Percentiles rank a stretch among this genome's conserved stretches.
Conservation (phyloP, 495 filamentous ascomycete genomes). For the Hypoxylon fragiforme region DNA sequence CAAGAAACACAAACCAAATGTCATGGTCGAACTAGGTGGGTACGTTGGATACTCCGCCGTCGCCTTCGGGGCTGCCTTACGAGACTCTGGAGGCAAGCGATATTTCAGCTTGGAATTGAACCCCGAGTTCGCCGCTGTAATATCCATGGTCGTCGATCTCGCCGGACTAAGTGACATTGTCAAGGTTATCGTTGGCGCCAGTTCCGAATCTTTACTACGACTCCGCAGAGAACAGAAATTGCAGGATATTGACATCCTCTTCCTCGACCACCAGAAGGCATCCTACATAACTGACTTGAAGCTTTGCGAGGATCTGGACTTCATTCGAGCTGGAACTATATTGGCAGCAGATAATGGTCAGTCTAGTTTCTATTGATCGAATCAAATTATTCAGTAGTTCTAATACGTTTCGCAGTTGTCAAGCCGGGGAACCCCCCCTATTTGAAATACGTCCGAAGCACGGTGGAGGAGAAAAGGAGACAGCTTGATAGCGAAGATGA, state of each 20-base stretch:
- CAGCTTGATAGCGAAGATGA: conserved; percentile 39
- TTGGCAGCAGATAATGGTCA: conserved; percentile 69
- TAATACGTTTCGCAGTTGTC: conserved; percentile 46
- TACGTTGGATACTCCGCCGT: conserved; percentile 83
- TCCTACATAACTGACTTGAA: conserved; percentile 72
- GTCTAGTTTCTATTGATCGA: not conserved
- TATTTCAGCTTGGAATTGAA: conserved; percentile 72
- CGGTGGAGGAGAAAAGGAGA: conserved; percentile 52
- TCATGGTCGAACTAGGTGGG: conserved; percentile 78
- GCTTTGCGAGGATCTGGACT: conserved; percentile 66
- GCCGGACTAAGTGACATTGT: conserved; percentile 70
- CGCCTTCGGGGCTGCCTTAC: conserved; percentile 66
- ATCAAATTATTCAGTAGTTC: not conserved
- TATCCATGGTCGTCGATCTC: conserved; percentile 63
- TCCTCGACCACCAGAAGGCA: conserved; percentile 77
- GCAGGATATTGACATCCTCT: conserved; percentile 64
- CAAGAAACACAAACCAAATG: conserved; percentile 61
- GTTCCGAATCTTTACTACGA: conserved; percentile 60
- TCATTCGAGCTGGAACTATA: conserved; percentile 64
- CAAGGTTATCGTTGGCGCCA: conserved; percentile 66
- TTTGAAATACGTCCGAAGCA: conserved; percentile 64
- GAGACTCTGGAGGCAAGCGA: conserved; percentile 58
- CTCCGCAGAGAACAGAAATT: conserved; percentile 57
- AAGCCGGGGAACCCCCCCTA: conserved; percentile 77
- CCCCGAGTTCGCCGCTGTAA: conserved; percentile 67